Evolutionary conservation across 2,329 filamentous ascomycete genomes (phyloP).

Genomic region (Aspergillus felis): DNA sequence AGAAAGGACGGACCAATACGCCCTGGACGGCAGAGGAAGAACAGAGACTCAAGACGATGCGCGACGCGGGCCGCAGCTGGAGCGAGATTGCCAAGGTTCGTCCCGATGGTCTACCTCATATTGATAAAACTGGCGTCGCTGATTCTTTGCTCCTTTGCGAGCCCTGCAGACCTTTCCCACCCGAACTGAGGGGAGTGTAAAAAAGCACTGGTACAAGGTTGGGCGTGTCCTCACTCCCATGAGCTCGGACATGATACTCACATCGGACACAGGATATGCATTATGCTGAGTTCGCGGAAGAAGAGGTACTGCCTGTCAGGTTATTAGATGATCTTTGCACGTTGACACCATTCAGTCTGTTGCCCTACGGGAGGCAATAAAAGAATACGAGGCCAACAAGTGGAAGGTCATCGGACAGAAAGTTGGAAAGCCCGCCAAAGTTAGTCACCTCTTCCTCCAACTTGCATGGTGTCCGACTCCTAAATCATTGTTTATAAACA

Average conservation of each 20-base stretch:
- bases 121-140: background rate
- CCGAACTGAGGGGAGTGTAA: constrained; percentile 93
- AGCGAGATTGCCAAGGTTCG: constrained; percentile 94
- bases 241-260: constrained; percentile 4
- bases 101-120: constrained; percentile 6
- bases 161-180: constrained; percentile 73
- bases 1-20: constrained; percentile 97
- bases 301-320: constrained; percentile 54
- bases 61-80: constrained; percentile 91
- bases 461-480: constrained; percentile 13
- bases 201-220: constrained; percentile 99
- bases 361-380: constrained; percentile 81
- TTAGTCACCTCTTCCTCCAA: constrained; percentile 30
- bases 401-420: constrained; percentile 98
- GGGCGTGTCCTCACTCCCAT: constrained; percentile 15
- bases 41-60: constrained; percentile 85
- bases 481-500: constrained; percentile 32
- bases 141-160: constrained; percentile 5
- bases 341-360: constrained; percentile 31
- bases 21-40: constrained; percentile 97
- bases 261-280: constrained; percentile 78
- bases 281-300: constrained; percentile 96
- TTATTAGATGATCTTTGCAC: background rate
- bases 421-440: constrained; percentile 96
- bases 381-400: constrained; percentile 97